Evolutionary conservation across 345 rosid species (phyloP).

Genomic region (Isatis tinctoria): DNA sequence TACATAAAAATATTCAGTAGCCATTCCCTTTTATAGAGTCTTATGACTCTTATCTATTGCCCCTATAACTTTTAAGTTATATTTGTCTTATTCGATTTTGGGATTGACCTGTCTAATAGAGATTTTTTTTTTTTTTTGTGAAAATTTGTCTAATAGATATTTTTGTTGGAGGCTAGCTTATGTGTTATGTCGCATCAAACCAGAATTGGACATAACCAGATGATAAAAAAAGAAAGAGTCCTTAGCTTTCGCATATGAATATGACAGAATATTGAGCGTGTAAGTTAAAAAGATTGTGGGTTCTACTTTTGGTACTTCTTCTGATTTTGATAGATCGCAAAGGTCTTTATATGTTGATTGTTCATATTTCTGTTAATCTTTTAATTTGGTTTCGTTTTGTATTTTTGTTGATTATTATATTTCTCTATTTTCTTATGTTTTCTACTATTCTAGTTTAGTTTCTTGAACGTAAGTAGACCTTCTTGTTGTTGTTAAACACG

Average conservation of each 20-base stretch:
- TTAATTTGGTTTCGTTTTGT: not conserved
- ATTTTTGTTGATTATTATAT: not conserved
- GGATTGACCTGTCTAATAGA: not conserved
- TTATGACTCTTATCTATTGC: not conserved
- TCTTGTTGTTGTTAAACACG: not conserved
- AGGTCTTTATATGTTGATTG: conserved; percentile 5
- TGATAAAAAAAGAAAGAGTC: conserved; percentile 18
- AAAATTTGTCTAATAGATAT: not conserved
- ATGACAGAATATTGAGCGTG: conserved; percentile 25
- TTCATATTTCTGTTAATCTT: not conserved
- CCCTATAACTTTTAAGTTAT: not conserved
- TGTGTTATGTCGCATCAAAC: conserved; percentile 29
- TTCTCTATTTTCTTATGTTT: not conserved
- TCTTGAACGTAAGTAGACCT: not conserved
- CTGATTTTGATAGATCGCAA: conserved; percentile 21
- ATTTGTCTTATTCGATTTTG: not conserved
- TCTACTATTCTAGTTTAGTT: not conserved
- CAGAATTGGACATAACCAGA: conserved; percentile 3
- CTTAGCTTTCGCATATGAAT: conserved; percentile 20
- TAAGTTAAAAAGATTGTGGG: conserved; percentile 32
- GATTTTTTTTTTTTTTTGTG: not conserved
- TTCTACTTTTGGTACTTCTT: conserved; percentile 28
- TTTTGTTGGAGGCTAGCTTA: conserved; percentile 23
- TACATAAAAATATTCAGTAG: not conserved
- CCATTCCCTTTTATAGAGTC: not conserved